Base-by-base conservation (phyloP, 129 eudicot genomes). In the Saposhnikovia divaricata region DNA sequence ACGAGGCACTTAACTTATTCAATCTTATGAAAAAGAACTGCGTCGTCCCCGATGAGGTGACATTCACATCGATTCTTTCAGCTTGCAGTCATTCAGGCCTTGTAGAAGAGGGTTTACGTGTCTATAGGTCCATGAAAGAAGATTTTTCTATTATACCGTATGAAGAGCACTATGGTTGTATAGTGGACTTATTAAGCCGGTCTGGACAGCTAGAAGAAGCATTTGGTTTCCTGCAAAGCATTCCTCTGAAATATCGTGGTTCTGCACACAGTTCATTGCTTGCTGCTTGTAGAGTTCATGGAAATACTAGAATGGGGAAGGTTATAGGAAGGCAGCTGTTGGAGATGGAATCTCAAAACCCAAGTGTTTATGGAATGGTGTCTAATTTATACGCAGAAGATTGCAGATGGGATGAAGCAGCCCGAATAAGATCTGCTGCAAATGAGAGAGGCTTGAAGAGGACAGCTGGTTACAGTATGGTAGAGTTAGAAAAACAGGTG, bases 81-180 rank as follows among this genome's bases (percentile, higher is more conserved):
- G 85, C 91, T 72, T 90, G 94, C 82, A 88, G 94, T 71, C 94
- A 90, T 50, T 66, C 88, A 4, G 94, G 94, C 38, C 55, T 84
- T 27, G 79, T 90, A 37, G 82, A 84, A 70, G 84, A 84, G 78
- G 94, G 94, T 38, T 44, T 90, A 21, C 13, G n/a, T 63, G 77
- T 86, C 18, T 90, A 87, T 68, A 80, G 47, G 79, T 82, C 84
- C 37, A 90, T 90, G 90, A 86, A 84, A 85, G 82, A 87, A 72
- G 85, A 83, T 65, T 81, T 87, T 9, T 80, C 87, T n/a, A 19
- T 87, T 21, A 45, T 78, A 45, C 94, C 94, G 11, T 38, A 80
- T 48, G 83, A 86, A 40, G 90, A 85, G 84, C 94, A 90, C 77
- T 90, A 90, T 57, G 82, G 94, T 44, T 90, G 93, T 79, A 72